Evolutionary conservation across 2,329 filamentous ascomycete genomes (phyloP).

Genomic region (Tolypocladium guangdongense): DNA sequence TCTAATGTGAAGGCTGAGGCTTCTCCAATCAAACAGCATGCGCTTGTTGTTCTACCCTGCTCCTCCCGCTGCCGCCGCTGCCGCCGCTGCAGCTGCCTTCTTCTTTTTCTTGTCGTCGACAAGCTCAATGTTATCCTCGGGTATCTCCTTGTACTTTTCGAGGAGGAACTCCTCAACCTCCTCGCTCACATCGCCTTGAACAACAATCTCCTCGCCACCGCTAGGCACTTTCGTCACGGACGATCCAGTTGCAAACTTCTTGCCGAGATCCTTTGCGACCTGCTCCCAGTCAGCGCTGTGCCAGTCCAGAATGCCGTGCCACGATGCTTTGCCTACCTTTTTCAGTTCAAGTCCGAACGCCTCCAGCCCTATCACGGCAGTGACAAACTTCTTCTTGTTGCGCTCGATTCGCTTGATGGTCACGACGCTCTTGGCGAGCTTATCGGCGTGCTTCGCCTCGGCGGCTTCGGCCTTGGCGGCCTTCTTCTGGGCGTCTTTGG

Average conservation of each 20-base stretch:
- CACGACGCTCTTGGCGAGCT: conserved; percentile 71
- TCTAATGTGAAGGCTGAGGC: neutral
- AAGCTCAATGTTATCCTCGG: conserved; percentile 89
- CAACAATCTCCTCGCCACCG: conserved; percentile 90
- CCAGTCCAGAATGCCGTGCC: neutral
- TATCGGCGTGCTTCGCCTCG: conserved; percentile 73
- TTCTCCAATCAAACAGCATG: neutral
- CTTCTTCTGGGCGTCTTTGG: conserved; percentile 95
- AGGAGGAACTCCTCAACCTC: conserved; percentile 86
- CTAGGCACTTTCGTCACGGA: conserved; percentile 82
- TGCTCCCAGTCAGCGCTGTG: conserved; percentile 9
- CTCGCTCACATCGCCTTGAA: conserved; percentile 92
- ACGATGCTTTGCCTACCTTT: conserved; percentile 41
- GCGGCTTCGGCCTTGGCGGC: conserved; percentile 84
- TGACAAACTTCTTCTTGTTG: conserved; percentile 96
- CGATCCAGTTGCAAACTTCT: conserved; percentile 94
- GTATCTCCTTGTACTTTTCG: conserved; percentile 82
- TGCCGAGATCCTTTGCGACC: conserved; percentile 89
- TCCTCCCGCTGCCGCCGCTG: conserved; percentile 9
- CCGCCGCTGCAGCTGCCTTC: conserved; percentile 20
- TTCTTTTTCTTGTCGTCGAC: conserved; percentile 95
- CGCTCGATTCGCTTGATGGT: conserved; percentile 95
- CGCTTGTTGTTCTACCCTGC: conserved; percentile 4
- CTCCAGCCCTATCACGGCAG: conserved; percentile 82
- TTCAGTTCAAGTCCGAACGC: conserved; percentile 87